These are phyloP conservation scores for Cupressus sempervirens DNA, from an alignment of 75 land plant genomes.

Conservation along the genomic window DNA sequence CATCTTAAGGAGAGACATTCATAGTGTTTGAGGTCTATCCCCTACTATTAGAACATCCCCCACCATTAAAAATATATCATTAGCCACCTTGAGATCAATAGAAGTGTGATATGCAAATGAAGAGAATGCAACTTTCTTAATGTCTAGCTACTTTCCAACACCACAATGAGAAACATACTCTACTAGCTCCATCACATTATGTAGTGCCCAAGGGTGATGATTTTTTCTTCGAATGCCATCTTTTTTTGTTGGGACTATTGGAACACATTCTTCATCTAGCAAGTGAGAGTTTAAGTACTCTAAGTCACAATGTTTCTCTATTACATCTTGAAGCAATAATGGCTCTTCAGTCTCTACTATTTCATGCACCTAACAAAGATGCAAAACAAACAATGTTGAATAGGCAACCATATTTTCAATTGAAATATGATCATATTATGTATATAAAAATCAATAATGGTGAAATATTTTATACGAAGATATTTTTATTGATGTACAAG, in stretches of 20 bases:
- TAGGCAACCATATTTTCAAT: neutral
- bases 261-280: constrained; percentile 16
- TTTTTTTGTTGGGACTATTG: constrained; percentile 27
- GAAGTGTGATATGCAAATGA: constrained; percentile 66
- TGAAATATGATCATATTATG: neutral
- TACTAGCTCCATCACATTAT: constrained; percentile 69
- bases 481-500: neutral
- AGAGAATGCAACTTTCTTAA: constrained; percentile 65
- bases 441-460: neutral
- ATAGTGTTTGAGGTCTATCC: no score
- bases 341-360: neutral
- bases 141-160: constrained; percentile 85
- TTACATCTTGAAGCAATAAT: neutral
- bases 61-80: no score
- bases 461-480: neutral
- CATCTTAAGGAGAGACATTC: no score
- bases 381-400: neutral
- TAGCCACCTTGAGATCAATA: constrained; percentile 73
- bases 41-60: no score
- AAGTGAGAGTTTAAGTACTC: neutral
- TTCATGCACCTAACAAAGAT: constrained; percentile 2
- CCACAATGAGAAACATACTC: constrained; percentile 86
- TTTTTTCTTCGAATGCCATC: constrained; percentile 52
- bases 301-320: neutral
- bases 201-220: constrained; percentile 71